Percentiles rank a stretch among this genome's conserved stretches.
These are phyloP conservation scores for Mycena chlorophos DNA, from an alignment of 768 basidiomycete species.

Conservation along the genomic window DNA sequence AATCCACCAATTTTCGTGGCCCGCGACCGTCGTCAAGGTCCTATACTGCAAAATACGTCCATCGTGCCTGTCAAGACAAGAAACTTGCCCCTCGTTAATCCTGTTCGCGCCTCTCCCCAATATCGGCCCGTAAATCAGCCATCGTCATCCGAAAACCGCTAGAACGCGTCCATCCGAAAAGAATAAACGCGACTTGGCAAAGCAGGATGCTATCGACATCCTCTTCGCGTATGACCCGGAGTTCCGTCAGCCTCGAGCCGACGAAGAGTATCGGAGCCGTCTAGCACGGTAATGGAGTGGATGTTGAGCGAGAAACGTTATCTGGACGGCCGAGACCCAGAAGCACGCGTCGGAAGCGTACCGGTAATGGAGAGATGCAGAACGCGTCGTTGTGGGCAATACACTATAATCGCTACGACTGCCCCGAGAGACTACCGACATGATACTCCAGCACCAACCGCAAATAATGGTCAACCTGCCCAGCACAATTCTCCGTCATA, in stretches of 20 bases:
- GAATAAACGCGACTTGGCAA: constrained; percentile 34
- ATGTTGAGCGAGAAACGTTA: constrained; percentile 47
- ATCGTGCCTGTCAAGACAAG: constrained; percentile 43
- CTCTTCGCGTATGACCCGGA: constrained; percentile 55
- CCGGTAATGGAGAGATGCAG: too few species aligned
- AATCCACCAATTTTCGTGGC: too few species aligned
- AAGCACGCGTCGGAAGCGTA: too few species aligned
- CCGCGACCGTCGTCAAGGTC: too few species aligned
- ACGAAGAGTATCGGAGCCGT: constrained; percentile 57
- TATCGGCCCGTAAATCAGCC: constrained; percentile 29
- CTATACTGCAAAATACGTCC: too few species aligned
- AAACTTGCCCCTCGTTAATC: constrained; percentile 53
- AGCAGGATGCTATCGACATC: constrained; percentile 51
- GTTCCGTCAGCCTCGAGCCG: constrained; percentile 55
- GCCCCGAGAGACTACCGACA: neutral
- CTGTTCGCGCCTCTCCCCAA: constrained; percentile 54
- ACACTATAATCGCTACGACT: too few species aligned
- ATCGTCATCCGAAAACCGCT: neutral
- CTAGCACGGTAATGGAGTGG: constrained; percentile 48
- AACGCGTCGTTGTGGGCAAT: too few species aligned
- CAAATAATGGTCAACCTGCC: constrained; percentile 2
- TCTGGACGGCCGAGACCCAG: too few species aligned
- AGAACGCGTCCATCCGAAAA: constrained; percentile 21
- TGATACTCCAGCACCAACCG: constrained; percentile 5
- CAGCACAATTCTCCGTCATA: constrained; percentile 2